These are phyloP conservation scores for Phoma sp. DNA, from an alignment of 2,329 filamentous ascomycete species.

Conservation along the genomic window DNA sequence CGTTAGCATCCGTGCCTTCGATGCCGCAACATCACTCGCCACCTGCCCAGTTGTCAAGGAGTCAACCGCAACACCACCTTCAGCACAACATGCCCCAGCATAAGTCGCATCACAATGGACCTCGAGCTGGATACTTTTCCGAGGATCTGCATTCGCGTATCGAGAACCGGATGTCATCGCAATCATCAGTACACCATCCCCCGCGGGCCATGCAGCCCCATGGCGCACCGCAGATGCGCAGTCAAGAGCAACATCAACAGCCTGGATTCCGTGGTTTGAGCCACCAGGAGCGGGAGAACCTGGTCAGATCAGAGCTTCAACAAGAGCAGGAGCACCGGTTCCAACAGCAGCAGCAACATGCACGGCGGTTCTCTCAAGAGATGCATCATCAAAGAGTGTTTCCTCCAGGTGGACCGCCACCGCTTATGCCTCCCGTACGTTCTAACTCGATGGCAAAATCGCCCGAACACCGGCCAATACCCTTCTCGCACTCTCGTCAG, in stretches of 20 bases:
- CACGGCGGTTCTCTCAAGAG: constrained; percentile 43
- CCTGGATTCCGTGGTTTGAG: constrained; percentile 31
- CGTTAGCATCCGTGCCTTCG: constrained; percentile 36
- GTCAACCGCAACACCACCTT: constrained; percentile 37
- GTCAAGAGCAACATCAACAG: constrained; percentile 38
- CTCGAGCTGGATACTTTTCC: constrained; percentile 46
- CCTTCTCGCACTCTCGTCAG: constrained; percentile 39
- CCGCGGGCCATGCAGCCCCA: constrained; percentile 38
- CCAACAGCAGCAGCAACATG: constrained; percentile 36
- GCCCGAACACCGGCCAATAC: constrained; percentile 39
- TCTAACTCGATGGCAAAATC: constrained; percentile 34
- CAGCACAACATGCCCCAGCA: constrained; percentile 37
- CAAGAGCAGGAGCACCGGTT: constrained; percentile 43
- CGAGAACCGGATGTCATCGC: constrained; percentile 39
- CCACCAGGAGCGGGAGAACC: constrained; percentile 38
- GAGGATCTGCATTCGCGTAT: constrained; percentile 38
- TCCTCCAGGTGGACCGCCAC: constrained; percentile 24
- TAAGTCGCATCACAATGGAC: constrained; percentile 38
- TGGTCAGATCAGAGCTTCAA: constrained; percentile 33
- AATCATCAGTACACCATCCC: constrained; percentile 31
- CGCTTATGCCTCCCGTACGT: constrained; percentile 35
- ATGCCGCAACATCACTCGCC: constrained; percentile 41
- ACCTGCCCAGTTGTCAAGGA: constrained; percentile 31
- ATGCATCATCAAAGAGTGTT: constrained; percentile 35
- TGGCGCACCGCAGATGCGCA: constrained; percentile 30